Conservation (phyloP, 2,329 filamentous ascomycete genomes). For the Monosporascus sp. region DNA sequence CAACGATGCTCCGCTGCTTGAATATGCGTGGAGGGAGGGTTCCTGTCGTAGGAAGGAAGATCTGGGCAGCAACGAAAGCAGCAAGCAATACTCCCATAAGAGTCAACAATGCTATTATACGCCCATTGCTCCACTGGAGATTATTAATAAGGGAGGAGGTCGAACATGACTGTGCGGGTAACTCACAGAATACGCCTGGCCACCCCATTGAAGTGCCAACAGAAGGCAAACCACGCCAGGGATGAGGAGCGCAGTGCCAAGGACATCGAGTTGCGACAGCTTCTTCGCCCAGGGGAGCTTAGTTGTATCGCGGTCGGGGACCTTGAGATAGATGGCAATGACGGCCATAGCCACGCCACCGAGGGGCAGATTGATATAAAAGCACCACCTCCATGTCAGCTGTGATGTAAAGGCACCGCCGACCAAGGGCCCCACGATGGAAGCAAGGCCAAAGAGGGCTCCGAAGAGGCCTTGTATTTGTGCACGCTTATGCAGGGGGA, state of each 20-base stretch:
- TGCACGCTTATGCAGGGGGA: conserved; percentile 11
- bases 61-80: conserved; percentile 23
- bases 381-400: conserved; percentile 16
- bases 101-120: conserved; percentile 29
- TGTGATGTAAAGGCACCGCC: conserved; percentile 10
- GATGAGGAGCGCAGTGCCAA: conserved; percentile 7
- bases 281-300: conserved; percentile 4
- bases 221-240: conserved; percentile 32
- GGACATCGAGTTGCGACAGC: conserved; percentile 7
- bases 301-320: conserved; percentile 1
- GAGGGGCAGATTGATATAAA: conserved; percentile 17
- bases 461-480: conserved; percentile 28
- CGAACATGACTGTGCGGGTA: no score
- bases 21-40: conserved; percentile 15
- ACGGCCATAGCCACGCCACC: conserved; percentile 9
- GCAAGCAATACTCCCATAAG: conserved; percentile 24
- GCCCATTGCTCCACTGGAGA: conserved; percentile 22
- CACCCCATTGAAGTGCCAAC: conserved; percentile 39
- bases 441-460: conserved; percentile 34
- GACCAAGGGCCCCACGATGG: conserved; percentile 10
- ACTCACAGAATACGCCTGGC: conserved; percentile 14
- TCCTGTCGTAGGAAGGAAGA: conserved; percentile 12
- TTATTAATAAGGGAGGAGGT: no score
- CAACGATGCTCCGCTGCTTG: conserved; percentile 14
- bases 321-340: conserved; percentile 9